A percentile compares a stretch with the other conserved stretches of the same genome.
Conservation (phyloP, 768 basidiomycete genomes). For the Pulveroboletus sp. region DNA sequence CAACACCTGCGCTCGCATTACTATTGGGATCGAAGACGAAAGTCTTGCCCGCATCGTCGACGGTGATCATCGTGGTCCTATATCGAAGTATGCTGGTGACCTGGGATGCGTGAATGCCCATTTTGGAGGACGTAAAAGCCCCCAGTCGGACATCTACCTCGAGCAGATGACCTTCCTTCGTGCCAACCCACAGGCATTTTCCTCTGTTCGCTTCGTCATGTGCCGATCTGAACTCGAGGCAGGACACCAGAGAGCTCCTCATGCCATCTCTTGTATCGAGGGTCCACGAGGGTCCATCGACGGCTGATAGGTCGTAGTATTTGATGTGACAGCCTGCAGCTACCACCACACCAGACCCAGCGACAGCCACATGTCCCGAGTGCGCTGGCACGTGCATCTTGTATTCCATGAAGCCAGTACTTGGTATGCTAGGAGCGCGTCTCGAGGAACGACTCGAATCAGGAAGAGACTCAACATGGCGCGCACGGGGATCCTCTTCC, state of each 20-base stretch:
- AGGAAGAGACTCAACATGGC: conserved; percentile 52
- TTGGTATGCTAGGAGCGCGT: conserved; percentile 35
- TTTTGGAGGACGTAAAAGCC: conserved; percentile 50
- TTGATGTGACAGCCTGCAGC: conserved; percentile 54
- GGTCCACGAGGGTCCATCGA: conserved; percentile 41
- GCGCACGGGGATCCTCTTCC: conserved; percentile 51
- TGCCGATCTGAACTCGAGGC: conserved; percentile 71
- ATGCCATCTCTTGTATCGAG: conserved; percentile 61
- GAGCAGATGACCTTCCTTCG: conserved; percentile 82
- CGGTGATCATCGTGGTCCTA: conserved; percentile 63
- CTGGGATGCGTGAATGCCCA: conserved; percentile 57
- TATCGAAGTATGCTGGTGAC: conserved; percentile 74
- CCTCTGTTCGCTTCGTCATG: conserved; percentile 46
- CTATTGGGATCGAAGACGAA: conserved; percentile 60
- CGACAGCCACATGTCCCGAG: conserved; percentile 48
- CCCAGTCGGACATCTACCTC: conserved; percentile 75
- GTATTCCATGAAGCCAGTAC: conserved; percentile 36
- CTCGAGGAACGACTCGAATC: conserved; percentile 68
- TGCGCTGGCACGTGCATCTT: conserved; percentile 54
- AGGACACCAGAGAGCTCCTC: conserved; percentile 69
- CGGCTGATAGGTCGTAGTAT: conserved; percentile 53
- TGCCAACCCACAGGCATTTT: conserved; percentile 76
- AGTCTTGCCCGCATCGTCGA: conserved; percentile 84
- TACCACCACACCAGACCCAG: conserved; percentile 57
- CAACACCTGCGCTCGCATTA: conserved; percentile 10